Evolutionary conservation across 2,329 filamentous ascomycete genomes (phyloP).

Genomic region (Sclerotinia minor): DNA sequence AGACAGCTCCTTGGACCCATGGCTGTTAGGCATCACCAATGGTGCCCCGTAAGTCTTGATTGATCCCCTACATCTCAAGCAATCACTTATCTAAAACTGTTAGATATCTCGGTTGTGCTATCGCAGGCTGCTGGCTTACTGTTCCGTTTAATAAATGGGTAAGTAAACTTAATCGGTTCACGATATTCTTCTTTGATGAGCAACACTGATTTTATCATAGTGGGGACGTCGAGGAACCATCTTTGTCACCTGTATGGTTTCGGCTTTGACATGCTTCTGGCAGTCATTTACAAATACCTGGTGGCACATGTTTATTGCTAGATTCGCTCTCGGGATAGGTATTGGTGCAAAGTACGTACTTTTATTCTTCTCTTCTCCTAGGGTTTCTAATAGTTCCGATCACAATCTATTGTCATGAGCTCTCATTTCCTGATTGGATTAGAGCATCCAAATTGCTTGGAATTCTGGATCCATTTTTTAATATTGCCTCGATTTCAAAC

Average conservation of each 20-base stretch:
- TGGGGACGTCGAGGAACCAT: conserved; percentile 73
- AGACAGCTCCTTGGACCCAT: conserved; percentile 48
- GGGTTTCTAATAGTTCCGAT: neutral
- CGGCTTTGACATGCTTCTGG: conserved; percentile 55
- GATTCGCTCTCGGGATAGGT: conserved; percentile 68
- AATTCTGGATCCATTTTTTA: too few relatives aligned
- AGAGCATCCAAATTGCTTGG: too few relatives aligned
- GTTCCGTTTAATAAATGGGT: conserved; percentile 65
- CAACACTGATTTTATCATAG: conserved; percentile 21
- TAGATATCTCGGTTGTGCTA: conserved; percentile 62
- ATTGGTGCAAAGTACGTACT: conserved; percentile 61
- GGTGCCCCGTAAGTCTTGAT: conserved; percentile 46
- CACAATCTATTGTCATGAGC: too few relatives aligned
- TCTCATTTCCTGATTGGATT: too few relatives aligned
- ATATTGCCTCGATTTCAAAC: too few relatives aligned
- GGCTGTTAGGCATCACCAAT: conserved; percentile 64
- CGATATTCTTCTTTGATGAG: neutral
- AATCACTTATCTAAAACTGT: neutral
- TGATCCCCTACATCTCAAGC: neutral
- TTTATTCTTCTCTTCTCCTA: too few relatives aligned
- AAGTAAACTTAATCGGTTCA: neutral
- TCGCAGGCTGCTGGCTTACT: conserved; percentile 72
- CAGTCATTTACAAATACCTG: conserved; percentile 55
- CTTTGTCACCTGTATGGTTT: conserved; percentile 66
- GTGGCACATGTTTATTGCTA: conserved; percentile 71